Base-by-base conservation (phyloP, 1,284 basidiomycete genomes). In the Cutaneotrichosporon sp. region DNA sequence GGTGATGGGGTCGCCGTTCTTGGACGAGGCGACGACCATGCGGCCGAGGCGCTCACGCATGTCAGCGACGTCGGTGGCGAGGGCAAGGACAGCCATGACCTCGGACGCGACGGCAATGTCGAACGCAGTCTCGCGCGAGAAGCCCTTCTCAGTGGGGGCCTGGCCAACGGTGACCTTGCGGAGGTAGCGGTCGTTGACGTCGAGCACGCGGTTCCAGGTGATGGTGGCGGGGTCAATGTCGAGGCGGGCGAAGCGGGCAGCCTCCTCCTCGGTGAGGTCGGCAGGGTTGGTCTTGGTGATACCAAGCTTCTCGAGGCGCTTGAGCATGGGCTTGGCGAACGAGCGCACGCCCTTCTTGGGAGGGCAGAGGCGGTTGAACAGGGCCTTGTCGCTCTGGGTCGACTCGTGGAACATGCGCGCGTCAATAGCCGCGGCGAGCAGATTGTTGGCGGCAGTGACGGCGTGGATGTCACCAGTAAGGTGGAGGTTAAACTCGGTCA, bases 401-500 rank as follows among this genome's bases (percentile, higher is more conserved):
- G 88, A 88, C 80, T 99, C 95, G 79, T 99, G 95, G 87, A 98
- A 97, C 82, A 98, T 97, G 65, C 95, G 89, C 22, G 97, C 95
- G 78, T 98, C 95, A 64, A 99, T 84, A 56, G 95, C 95, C 64
- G 95, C 95, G 63, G 95, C 95, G 29, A 98, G 85, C 69, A 99
- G 81, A 81, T 99, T 99, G 83, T 99, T 99, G 51, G 95, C 97
- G 53, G 95, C 95, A 31, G 92, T 93, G 24, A 98, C 92, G 56
- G 97, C 95, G 76, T 99, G 95, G 65, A 98, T 98, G 81, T 99
- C 95, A 70, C 95, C 95, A 43, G 95, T 99, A 76, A 99, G 82
- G 79, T 99, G 97, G 57, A 75, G 81, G 64, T 77, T 80, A 71
- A 92, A 92, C 83, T 97, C 95, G 75, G 97, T 95, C 95, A 97